Evolutionary conservation across 1,284 basidiomycete species (phyloP), one percentile per base, ranked within the genome.

Genomic region (Vanrija humicola): DNA sequence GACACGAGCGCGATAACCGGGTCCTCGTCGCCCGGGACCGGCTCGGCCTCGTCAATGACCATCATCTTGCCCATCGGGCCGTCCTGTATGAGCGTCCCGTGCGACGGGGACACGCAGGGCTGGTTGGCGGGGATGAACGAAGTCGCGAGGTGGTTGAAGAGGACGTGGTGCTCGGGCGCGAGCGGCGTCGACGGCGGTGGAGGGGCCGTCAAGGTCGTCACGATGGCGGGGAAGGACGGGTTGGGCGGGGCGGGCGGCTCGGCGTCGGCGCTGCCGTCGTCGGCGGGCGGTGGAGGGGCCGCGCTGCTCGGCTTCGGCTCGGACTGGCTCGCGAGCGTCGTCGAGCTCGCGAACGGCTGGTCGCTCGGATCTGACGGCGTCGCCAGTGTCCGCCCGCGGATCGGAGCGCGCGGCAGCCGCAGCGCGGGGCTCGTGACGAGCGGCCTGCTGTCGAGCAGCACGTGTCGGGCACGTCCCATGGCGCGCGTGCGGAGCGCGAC

Each of bases 1-100:
- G 86, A 89, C 67, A 89, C 90, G 6, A 93, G 75, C 0, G 85
- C 87, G 29, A 93, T 75, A 0, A 86, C 88, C 1, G 89, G 87
- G 68, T 91, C 89, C 16, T 59, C 55, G n/a, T 58, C 59, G 3
- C 34, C 39, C 3, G 19, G 19, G 7, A n/a, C 21, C n/a, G n/a
- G 10, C 43, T 16, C 21, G 23, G 16, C 15, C 6, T 44, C 43
- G 23, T 21, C 15, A 42, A 42, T 42, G 19, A 42, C 39, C 29
- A 10, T 19, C 29, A 14, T 38, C 45, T 48, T 48, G 47, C 23
- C 15, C 18, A 39, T 39, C 43, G 43, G n/a, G 14, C 43, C 23
- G 15, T 44, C 43, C 14, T 21, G 19, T 6, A 42, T 42, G 19
- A 42, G n/a, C 29, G 10, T 19, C 50, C 10, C 25, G 25, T 48